phyloP scores from a whole-genome alignment of 2,329 filamentous ascomycete species.

The Rugonectria rugulosa region DNA sequence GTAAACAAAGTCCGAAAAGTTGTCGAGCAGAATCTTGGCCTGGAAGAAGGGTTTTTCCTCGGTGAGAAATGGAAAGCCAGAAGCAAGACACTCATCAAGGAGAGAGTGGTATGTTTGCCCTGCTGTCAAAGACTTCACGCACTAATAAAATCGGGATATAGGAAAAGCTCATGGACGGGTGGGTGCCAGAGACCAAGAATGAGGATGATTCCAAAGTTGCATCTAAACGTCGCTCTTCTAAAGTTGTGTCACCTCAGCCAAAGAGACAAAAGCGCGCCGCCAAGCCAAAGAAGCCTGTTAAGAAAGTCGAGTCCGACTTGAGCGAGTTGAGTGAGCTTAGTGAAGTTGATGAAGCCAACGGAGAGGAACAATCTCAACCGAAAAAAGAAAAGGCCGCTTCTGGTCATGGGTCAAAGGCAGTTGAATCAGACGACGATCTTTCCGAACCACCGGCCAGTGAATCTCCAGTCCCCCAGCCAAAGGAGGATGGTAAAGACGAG shows the following conservation, averaged over 20 bases:
- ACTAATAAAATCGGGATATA: conserved; percentile 21
- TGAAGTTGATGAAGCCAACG: no score
- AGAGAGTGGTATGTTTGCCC: conserved; percentile 58
- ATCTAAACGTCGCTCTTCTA: conserved; percentile 46
- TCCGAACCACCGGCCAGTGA: conserved; percentile 25
- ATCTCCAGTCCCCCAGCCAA: conserved; percentile 16
- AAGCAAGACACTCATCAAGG: conserved; percentile 66
- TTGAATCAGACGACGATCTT: conserved; percentile 36
- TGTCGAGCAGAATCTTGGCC: conserved; percentile 56
- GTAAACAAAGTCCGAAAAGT: conserved; percentile 65
- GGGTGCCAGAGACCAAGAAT: conserved; percentile 39
- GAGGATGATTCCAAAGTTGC: conserved; percentile 36
- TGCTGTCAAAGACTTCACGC: not conserved
- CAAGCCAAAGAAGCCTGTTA: conserved; percentile 34
- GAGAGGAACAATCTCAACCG: conserved; percentile 30
- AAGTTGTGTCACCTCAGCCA: conserved; percentile 47
- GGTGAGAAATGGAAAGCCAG: conserved; percentile 61
- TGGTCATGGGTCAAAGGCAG: not conserved
- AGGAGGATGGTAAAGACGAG: conserved; percentile 14
- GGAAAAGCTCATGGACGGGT: conserved; percentile 49
- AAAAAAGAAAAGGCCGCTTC: conserved; percentile 33
- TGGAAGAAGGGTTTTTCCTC: conserved; percentile 61
- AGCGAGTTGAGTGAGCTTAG: conserved; percentile 26
- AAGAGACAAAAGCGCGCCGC: conserved; percentile 50
- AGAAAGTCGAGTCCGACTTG: conserved; percentile 32